phyloP scores from a whole-genome alignment of 306 rosid genomes.

The Trifolium pratense region DNA sequence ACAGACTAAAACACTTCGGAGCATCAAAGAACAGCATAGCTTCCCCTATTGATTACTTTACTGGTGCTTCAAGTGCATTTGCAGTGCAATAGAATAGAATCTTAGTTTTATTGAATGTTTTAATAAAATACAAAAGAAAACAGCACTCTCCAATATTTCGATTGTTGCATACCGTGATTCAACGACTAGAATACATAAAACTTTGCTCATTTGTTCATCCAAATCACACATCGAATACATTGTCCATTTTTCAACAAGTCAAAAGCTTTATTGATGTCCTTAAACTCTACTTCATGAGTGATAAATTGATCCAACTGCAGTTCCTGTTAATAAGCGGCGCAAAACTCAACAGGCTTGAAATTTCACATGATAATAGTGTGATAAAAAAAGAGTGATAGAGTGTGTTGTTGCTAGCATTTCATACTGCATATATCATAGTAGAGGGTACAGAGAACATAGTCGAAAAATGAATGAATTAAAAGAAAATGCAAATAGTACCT shows the following conservation, averaged over 20 bases:
- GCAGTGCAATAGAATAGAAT: slow-evolving; percentile 55
- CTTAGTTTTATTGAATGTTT: not conserved
- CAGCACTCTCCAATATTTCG: not conserved
- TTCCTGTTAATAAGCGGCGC: slow-evolving; percentile 35
- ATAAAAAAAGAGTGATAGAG: not conserved
- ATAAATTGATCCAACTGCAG: slow-evolving; percentile 77
- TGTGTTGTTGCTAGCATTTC: not conserved
- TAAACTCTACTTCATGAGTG: slow-evolving; percentile 66
- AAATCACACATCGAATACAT: slow-evolving; percentile 73
- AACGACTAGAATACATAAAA: slow-evolving; percentile 26
- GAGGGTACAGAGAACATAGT: not conserved
- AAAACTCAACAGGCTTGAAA: slow-evolving; percentile 3
- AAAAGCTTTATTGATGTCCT: slow-evolving; percentile 86
- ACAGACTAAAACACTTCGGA: slow-evolving; percentile 77
- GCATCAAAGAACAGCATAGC: slow-evolving; percentile 53
- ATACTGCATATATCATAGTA: not conserved
- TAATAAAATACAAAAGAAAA: slow-evolving; percentile 32
- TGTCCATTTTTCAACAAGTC: slow-evolving; percentile 66
- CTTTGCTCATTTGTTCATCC: slow-evolving; percentile 59
- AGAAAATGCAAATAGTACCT: slow-evolving; percentile 13
- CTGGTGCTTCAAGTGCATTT: slow-evolving; percentile 78
- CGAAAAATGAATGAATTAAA: not conserved
- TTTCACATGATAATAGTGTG: not conserved
- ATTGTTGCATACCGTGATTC: not conserved
- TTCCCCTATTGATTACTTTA: slow-evolving; percentile 59